Conservation (phyloP, 805 yeast species). For the Candida yuanshanica region DNA sequence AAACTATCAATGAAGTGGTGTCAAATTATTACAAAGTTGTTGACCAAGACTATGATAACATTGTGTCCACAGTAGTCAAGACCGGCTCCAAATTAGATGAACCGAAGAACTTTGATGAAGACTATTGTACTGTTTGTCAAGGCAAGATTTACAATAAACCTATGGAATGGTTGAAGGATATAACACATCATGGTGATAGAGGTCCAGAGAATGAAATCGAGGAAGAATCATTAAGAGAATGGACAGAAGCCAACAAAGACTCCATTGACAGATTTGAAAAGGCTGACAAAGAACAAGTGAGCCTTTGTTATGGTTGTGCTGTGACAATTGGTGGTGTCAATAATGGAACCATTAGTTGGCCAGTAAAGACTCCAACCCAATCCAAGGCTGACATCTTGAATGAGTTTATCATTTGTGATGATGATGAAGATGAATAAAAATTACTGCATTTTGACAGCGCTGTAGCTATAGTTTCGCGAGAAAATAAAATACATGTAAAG, state of each 20-base stretch:
- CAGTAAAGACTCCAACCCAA: slow-evolving; percentile 24
- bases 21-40: slow-evolving; percentile 64
- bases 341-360: slow-evolving; percentile 34
- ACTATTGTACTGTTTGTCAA: slow-evolving; percentile 53
- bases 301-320: slow-evolving; percentile 74
- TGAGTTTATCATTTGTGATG: slow-evolving; percentile 41
- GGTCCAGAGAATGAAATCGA: slow-evolving; percentile 42
- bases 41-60: slow-evolving; percentile 78
- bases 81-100: slow-evolving; percentile 73
- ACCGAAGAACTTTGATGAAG: slow-evolving; percentile 30
- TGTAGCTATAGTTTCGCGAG: background rate
- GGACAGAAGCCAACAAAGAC: slow-evolving; percentile 26
- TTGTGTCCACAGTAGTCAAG: slow-evolving; percentile 86
- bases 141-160: slow-evolving; percentile 51
- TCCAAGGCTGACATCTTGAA: slow-evolving; percentile 35
- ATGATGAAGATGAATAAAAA: slow-evolving; percentile 24
- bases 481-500: too few species aligned
- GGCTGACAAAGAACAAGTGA: slow-evolving; percentile 16
- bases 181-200: slow-evolving; percentile 56
- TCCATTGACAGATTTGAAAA: slow-evolving; percentile 11
- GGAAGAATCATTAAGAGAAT: slow-evolving; percentile 26
- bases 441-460: background rate
- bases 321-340: slow-evolving; percentile 48
- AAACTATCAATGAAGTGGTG: slow-evolving; percentile 78
- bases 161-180: slow-evolving; percentile 58